These are phyloP conservation scores for Acanthamoeba triangularis DNA, from an alignment of 208 protist genomes.

Conservation along the genomic window DNA sequence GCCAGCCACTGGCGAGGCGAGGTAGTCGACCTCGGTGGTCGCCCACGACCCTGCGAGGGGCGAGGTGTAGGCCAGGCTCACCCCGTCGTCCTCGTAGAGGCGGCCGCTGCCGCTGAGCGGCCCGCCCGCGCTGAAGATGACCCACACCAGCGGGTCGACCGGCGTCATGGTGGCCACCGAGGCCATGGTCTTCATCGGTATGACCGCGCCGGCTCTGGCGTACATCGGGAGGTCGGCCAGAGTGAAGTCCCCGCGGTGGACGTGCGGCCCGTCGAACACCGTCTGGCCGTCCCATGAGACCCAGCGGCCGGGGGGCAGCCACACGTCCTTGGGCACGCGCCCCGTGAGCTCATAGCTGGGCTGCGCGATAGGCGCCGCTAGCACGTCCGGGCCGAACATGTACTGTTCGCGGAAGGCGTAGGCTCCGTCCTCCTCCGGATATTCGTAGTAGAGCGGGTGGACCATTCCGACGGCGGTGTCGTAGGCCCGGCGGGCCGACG, in stretches of 20 bases:
- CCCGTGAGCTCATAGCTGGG: not conserved
- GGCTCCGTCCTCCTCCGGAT: constrained; percentile 68
- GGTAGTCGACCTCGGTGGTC: not conserved
- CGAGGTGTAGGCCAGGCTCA: not conserved
- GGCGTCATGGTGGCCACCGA: not conserved
- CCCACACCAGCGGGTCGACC: not conserved
- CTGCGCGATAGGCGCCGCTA: constrained; percentile 82
- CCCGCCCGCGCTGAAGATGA: not conserved
- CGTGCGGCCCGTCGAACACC: not conserved
- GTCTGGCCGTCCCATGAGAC: constrained; percentile 1
- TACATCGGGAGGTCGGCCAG: not conserved
- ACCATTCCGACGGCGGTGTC: constrained; percentile 82
- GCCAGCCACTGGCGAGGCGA: not conserved
- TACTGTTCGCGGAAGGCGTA: constrained; percentile 84
- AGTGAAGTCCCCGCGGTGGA: not conserved
- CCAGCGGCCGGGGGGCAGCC: constrained; percentile 58
- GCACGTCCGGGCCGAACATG: constrained; percentile 86
- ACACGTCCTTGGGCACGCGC: constrained; percentile 23
- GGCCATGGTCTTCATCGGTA: constrained; percentile 27
- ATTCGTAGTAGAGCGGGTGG: constrained; percentile 89
- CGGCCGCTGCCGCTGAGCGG: not conserved
- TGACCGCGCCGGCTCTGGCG: not conserved
- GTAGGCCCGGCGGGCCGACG: constrained; percentile 76
- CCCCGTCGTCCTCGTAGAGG: not conserved
- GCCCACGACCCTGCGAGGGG: not conserved